Percentiles rank a stretch among this genome's conserved stretches.
Evolutionary conservation across 2,329 filamentous ascomycete species (phyloP).

Genomic region (Bipolaris zeicola): DNA sequence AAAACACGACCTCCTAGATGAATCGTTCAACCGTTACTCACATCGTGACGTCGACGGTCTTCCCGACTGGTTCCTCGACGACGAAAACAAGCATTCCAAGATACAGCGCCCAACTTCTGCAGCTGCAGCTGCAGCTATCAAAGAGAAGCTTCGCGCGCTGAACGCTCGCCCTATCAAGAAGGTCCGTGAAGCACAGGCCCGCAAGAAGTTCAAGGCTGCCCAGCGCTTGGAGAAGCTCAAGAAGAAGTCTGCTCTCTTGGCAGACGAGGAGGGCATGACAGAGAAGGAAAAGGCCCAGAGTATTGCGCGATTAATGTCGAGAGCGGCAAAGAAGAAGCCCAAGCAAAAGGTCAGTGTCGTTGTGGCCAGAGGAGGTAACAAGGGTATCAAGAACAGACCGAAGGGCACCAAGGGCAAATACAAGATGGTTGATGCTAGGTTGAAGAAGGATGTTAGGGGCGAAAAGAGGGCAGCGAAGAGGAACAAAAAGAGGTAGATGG

Average conservation of each 20-base stretch:
- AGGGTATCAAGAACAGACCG: conserved; percentile 82
- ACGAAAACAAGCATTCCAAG: conserved; percentile 83
- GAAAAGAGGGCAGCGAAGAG: conserved; percentile 82
- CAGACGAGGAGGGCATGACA: conserved; percentile 87
- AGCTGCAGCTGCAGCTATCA: conserved; percentile 86
- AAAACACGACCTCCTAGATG: conserved; percentile 80
- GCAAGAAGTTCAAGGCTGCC: conserved; percentile 96
- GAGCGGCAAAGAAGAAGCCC: conserved; percentile 83
- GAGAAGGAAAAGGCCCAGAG: conserved; percentile 93
- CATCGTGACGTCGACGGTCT: conserved; percentile 91
- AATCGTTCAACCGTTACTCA: conserved; percentile 89
- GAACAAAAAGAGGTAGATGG: conserved; percentile 55
- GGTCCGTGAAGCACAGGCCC: conserved; percentile 91
- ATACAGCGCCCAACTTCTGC: conserved; percentile 88
- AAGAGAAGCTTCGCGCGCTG: conserved; percentile 88
- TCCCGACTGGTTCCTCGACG: conserved; percentile 97
- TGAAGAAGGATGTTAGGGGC: conserved; percentile 95
- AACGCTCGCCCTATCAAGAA: conserved; percentile 99
- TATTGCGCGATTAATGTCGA: conserved; percentile 80
- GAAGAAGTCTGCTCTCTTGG: conserved; percentile 92
- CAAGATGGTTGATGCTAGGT: conserved; percentile 91
- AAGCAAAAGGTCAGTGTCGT: conserved; percentile 84
- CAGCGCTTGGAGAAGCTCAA: conserved; percentile 90
- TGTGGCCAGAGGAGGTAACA: conserved; percentile 83
- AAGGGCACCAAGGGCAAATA: conserved; percentile 94